Base-by-base conservation (phyloP, 176 grass and related monocot species). In the Bothriochloa decipiens region DNA sequence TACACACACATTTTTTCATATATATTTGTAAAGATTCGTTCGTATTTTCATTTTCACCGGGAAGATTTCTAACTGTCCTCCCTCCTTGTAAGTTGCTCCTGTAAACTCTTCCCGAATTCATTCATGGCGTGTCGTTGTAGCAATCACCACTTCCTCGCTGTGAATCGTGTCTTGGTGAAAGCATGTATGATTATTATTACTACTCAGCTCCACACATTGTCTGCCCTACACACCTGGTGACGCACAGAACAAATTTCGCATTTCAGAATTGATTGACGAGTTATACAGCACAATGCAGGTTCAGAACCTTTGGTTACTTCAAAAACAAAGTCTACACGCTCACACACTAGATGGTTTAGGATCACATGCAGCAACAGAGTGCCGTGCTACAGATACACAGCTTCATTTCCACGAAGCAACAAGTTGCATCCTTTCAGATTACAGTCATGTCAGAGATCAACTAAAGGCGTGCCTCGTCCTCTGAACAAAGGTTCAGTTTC, bases 31-130 rank as follows among this genome's bases (percentile, higher is more conserved):
- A 65, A 65, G 13, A 32, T 65, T 65, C 61, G 11, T 28, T 64
- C 25, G 27, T 32, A 65, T 65, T 65, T 65, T 29, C 63, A 1
- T 20, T 46, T 55, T 62, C 25, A 13, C n/a, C 17, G 83, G 65
- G 50, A 61, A 85, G 65, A 60, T 62, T 62, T 26, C 10, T 25
- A 61, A 61, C 57, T 61, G 57, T 61, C 57, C n/a, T 61, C 57
- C 57, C 57, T 61, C 57, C 57, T 62, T 62, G 58, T 62, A 62
- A 62, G 58, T 62, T 62, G 58, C 58, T 62, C 58, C 58, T 62
- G 58, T 62, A 62, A 68, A 58, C 33, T 68, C 18, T 81, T 23
- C 70, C 23, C 68, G 35, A 55, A 81, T 57, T 75, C 45, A 81
- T 57, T 75, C 45, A 67, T 74, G n/a, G 40, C 7, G 40, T 29